Evolutionary conservation across 306 rosid genomes (phyloP).

Genomic region (Urtica urens): DNA sequence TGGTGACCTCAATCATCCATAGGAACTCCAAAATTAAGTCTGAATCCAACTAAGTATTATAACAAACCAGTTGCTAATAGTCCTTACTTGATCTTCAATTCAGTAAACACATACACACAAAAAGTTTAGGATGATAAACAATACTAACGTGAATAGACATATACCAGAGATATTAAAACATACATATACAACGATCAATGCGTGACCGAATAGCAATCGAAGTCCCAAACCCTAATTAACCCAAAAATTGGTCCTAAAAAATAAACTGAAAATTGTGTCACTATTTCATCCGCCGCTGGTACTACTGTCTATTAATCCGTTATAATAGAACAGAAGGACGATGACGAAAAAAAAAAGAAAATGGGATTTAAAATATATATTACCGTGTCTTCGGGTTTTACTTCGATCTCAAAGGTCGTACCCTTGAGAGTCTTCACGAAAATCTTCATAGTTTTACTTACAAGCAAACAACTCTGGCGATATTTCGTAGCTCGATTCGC

Average conservation of each 20-base stretch:
- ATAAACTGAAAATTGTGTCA: slow-evolving; percentile 8
- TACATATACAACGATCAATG: slow-evolving; percentile 1
- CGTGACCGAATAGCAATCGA: background rate
- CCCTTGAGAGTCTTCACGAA: slow-evolving; percentile 65
- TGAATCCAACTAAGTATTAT: background rate
- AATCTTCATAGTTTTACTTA: too few relatives aligned
- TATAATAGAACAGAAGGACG: background rate
- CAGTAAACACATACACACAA: background rate
- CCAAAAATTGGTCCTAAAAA: slow-evolving; percentile 1
- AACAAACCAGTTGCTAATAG: background rate
- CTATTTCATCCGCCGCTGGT: too few relatives aligned
- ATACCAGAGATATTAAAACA: background rate
- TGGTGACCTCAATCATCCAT: background rate
- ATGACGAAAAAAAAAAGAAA: background rate
- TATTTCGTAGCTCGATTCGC: too few relatives aligned
- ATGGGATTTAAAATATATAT: background rate
- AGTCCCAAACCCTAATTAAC: slow-evolving; percentile 23
- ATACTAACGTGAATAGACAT: background rate
- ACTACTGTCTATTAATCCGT: too few relatives aligned
- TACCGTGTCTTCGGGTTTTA: slow-evolving; percentile 37
- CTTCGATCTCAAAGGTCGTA: slow-evolving; percentile 55
- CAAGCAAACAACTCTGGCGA: too few relatives aligned
- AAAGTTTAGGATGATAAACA: background rate
- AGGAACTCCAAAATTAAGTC: background rate
- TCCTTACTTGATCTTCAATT: background rate